These are phyloP conservation scores for Takashimella koratensis DNA, from an alignment of 1,284 basidiomycete species.

Conservation along the genomic window DNA sequence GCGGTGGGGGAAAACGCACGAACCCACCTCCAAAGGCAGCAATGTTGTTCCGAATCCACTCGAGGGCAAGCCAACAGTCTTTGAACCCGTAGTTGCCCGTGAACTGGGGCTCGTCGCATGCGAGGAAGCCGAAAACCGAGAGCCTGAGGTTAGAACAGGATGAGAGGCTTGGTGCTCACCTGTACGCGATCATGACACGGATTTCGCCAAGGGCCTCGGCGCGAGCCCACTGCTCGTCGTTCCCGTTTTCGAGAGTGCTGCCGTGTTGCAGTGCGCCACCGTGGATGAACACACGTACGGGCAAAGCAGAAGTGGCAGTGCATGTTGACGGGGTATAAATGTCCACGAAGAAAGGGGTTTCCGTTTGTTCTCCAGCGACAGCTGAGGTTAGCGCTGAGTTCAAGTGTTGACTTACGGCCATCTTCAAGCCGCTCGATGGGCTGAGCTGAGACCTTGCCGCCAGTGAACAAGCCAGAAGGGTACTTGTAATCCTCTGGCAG, in stretches of 20 bases:
- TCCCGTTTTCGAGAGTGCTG: slow-evolving; percentile 55
- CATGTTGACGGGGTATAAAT: slow-evolving; percentile 44
- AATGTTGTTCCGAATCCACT: slow-evolving; percentile 63
- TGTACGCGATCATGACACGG: slow-evolving; percentile 53
- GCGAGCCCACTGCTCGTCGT: slow-evolving; percentile 62
- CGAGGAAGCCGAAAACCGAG: slow-evolving; percentile 69
- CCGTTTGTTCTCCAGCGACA: slow-evolving; percentile 64
- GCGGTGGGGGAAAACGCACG: too few species aligned
- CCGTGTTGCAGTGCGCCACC: slow-evolving; percentile 77
- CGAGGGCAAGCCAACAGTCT: slow-evolving; percentile 64
- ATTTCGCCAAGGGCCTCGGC: slow-evolving; percentile 62
- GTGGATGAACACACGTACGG: slow-evolving; percentile 70
- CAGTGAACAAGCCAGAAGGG: slow-evolving; percentile 37
- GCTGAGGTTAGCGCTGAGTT: too few species aligned
- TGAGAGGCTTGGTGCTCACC: too few species aligned
- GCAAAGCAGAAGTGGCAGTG: slow-evolving; percentile 58
- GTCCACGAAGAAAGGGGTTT: slow-evolving; percentile 72
- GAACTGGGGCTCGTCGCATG: slow-evolving; percentile 57
- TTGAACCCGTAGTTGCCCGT: slow-evolving; percentile 72
- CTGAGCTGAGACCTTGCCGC: not conserved
- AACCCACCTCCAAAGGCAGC: slow-evolving; percentile 57
- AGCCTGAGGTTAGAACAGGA: slow-evolving; percentile 5
- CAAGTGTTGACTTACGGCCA: not conserved
- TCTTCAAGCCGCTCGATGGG: not conserved
- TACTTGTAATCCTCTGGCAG: slow-evolving; percentile 58